phyloP scores from a whole-genome alignment of 1,139 yeast genomes.

The Meyerozyma smithsonii region DNA sequence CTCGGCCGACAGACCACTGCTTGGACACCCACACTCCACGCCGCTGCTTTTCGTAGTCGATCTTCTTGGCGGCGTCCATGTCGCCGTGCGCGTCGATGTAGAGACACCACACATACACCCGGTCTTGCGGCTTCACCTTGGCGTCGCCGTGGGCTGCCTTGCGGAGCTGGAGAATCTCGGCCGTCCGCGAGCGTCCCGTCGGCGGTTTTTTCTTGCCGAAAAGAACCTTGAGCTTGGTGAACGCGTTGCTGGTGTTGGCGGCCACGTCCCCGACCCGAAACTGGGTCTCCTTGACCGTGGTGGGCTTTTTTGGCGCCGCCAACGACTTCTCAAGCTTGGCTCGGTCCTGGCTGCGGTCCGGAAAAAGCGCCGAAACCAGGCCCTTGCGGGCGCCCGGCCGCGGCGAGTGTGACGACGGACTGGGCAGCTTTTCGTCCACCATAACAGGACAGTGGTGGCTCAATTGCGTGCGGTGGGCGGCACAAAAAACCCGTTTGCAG shows the following conservation, averaged over 20 bases:
- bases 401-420: constrained; percentile 9
- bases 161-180: constrained; percentile 32
- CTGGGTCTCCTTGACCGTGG: constrained; percentile 20
- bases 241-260: constrained; percentile 28
- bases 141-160: constrained; percentile 66
- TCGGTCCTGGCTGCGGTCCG: constrained; percentile 44
- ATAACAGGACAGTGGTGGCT: constrained; percentile 41
- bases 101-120: constrained; percentile 60
- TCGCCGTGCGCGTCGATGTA: constrained; percentile 35
- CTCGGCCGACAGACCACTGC: constrained; percentile 74
- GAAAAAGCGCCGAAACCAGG: constrained; percentile 40
- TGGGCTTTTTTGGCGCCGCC: constrained; percentile 20
- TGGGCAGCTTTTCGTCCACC: constrained; percentile 10
- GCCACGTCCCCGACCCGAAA: constrained; percentile 30
- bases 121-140: constrained; percentile 47
- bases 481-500: constrained; percentile 55
- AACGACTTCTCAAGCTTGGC: constrained; percentile 37
- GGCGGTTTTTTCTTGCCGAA: constrained; percentile 22
- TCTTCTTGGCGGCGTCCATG: constrained; percentile 15
- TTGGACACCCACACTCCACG: constrained; percentile 51
- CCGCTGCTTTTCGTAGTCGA: constrained; percentile 25
- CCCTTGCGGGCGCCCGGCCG: constrained; percentile 22
- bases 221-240: constrained; percentile 43
- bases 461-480: constrained; percentile 48
- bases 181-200: constrained; percentile 11